phyloP scores from a whole-genome alignment of 2,329 filamentous ascomycete genomes.

The Pyricularia sp. region DNA sequence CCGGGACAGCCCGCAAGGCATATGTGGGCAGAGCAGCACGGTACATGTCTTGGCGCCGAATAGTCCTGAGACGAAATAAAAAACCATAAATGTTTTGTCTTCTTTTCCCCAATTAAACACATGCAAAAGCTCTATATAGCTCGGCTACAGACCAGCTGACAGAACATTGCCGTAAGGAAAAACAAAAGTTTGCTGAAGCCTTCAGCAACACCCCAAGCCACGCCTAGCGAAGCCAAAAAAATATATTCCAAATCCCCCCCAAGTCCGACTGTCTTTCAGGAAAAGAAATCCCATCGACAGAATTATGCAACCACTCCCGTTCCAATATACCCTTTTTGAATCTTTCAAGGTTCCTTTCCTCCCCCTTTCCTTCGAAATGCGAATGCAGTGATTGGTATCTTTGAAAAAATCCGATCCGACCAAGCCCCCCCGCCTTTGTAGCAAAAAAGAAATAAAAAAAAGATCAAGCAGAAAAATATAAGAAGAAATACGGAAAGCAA shows the following conservation, averaged over 20 bases:
- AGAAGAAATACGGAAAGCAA: conserved; percentile 2
- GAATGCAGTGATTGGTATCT: not conserved
- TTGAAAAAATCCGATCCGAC: not conserved
- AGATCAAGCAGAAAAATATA: conserved; percentile 16
- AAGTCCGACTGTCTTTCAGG: not conserved
- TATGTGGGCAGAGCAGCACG: not conserved
- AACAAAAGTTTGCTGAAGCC: not conserved
- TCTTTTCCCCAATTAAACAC: not conserved
- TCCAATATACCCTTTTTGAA: not conserved
- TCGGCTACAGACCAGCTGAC: not conserved
- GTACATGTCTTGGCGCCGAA: not conserved
- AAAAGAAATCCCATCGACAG: not conserved
- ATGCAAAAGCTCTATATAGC: not conserved
- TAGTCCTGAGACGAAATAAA: not conserved
- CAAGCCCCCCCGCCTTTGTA: not conserved
- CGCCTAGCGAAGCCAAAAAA: not conserved
- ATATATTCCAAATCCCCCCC: not conserved
- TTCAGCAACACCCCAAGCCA: not conserved
- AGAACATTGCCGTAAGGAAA: not conserved
- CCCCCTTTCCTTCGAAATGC: not conserved
- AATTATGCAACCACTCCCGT: not conserved
- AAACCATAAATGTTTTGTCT: not conserved
- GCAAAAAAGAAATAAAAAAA: conserved; percentile 13
- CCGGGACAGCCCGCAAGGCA: not conserved
- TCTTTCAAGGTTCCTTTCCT: not conserved